Evolutionary conservation across 805 yeast genomes (phyloP), one percentile per base, ranked within the genome.

Genomic region (Candida loeiensis): DNA sequence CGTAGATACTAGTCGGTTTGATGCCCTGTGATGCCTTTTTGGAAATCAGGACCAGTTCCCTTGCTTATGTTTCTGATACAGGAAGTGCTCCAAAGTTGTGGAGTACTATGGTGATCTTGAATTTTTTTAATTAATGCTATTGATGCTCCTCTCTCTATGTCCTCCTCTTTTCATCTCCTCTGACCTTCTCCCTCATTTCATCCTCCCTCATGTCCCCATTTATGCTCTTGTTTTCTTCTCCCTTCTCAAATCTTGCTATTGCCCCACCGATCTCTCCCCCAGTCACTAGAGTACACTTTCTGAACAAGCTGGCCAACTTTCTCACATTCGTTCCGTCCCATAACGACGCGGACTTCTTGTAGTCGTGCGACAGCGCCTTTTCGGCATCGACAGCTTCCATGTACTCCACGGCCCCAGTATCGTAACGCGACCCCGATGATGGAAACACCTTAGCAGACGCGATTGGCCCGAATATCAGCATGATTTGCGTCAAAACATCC

Each of bases 321-420:
- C 77, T 45, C 13, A 73, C 65, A 1, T 61, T 63, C 1, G 68
- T 53, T 1, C 63, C 62, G 49, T 74, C 75, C 81, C 80, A 76
- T 26, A 70, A 47, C 12, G 55, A 51, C 7, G 68, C 72, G 13
- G 73, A 61, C 21, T 49, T 49, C 2, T 58, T 55, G 50, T 66
- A 77, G 47, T 76, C 69, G 47, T 76, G 73, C 3, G 45, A 39
- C 7, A 59, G 40, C 2, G 80, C 79, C 20, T 49, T 43, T 1
- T 51, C 50, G 2, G 71, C 63, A 30, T 56, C 56, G 1, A 47
- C 51, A 18, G 47, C 43, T 2, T 50, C 44, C 6, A 40, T 44
- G 48, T 52, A 77, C 25, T 49, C 55, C 2, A 76, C 56, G 0
- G 53, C 35, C 1, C 74, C 80, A 20, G 59, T 53, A 37, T 61